Evolutionary conservation across 306 rosid species (phyloP).

Genomic region (Glycine latifolia): DNA sequence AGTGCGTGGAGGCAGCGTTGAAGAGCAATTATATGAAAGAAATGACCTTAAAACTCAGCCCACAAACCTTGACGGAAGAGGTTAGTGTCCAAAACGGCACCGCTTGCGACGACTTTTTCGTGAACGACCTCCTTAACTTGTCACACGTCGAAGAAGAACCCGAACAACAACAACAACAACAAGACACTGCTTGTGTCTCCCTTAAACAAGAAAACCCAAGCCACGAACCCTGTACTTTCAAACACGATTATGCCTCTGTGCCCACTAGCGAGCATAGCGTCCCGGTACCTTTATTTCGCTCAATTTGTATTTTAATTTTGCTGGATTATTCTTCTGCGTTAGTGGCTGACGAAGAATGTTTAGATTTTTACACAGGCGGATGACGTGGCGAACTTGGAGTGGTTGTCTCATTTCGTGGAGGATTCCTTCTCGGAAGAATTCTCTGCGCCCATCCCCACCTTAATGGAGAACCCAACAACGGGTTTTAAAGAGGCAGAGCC

Average conservation of each 20-base stretch:
- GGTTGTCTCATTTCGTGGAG: slow-evolving; percentile 96
- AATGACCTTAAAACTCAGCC: slow-evolving; percentile 50
- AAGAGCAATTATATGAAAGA: slow-evolving; percentile 69
- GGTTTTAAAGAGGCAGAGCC: slow-evolving; percentile 39
- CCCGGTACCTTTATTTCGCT: slow-evolving; percentile 59
- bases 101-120: slow-evolving; percentile 65
- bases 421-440: slow-evolving; percentile 80
- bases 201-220: slow-evolving; percentile 35
- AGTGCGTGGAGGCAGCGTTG: slow-evolving; percentile 75
- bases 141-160: slow-evolving; percentile 57
- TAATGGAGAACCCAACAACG: background rate
- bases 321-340: background rate
- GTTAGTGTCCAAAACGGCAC: slow-evolving; percentile 7
- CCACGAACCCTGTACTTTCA: slow-evolving; percentile 42
- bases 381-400: slow-evolving; percentile 83
- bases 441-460: slow-evolving; percentile 45
- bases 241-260: slow-evolving; percentile 43
- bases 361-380: slow-evolving; percentile 65
- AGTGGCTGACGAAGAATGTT: slow-evolving; percentile 47
- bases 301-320: background rate
- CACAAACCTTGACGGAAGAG: slow-evolving; percentile 58
- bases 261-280: slow-evolving; percentile 71
- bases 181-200: slow-evolving; percentile 45
- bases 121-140: slow-evolving; percentile 81
- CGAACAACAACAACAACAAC: slow-evolving; percentile 20